phyloP scores from a whole-genome alignment of 169 alveolate species.

The Hepatocystis sp. region DNA sequence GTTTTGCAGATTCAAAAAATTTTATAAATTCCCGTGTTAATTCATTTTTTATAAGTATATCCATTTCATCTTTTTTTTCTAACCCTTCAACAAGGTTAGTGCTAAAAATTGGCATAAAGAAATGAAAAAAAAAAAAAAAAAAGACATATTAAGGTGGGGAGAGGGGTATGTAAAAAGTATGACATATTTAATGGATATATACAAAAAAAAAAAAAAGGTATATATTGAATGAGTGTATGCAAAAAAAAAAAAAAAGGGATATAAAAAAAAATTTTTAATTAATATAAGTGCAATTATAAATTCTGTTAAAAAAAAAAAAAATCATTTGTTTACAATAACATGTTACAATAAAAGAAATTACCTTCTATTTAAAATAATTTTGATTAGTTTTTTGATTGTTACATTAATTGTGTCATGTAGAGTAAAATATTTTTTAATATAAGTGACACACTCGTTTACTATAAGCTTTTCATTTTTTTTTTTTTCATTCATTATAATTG shows the following conservation, averaged over 20 bases:
- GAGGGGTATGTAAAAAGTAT: background rate
- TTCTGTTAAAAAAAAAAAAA: background rate
- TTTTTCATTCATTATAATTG: slow-evolving; percentile 36
- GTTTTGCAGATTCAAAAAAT: slow-evolving; percentile 25
- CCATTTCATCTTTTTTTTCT: slow-evolving; percentile 18
- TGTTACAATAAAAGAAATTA: slow-evolving; percentile 2
- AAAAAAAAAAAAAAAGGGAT: background rate
- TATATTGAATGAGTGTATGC: too few relatives aligned
- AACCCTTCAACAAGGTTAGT: slow-evolving; percentile 3
- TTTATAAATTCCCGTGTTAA: slow-evolving; percentile 36
- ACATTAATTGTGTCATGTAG: slow-evolving; percentile 38
- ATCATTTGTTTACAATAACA: background rate
- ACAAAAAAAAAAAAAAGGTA: too few relatives aligned
- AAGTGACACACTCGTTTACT: slow-evolving; percentile 40
- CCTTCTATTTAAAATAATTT: slow-evolving; percentile 32
- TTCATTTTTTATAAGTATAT: slow-evolving; percentile 34
- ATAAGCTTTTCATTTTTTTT: slow-evolving; percentile 10
- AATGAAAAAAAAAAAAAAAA: slow-evolving; percentile 1
- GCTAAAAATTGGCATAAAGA: slow-evolving; percentile 18
- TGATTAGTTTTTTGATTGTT: slow-evolving; percentile 37
- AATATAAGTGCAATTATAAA: too few relatives aligned
- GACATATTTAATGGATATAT: background rate
- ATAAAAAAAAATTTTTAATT: background rate
- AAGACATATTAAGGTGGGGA: background rate
- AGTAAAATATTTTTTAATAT: slow-evolving; percentile 44